These are phyloP conservation scores for Reutealis trisperma DNA, from an alignment of 345 rosid genomes.

Conservation along the genomic window DNA sequence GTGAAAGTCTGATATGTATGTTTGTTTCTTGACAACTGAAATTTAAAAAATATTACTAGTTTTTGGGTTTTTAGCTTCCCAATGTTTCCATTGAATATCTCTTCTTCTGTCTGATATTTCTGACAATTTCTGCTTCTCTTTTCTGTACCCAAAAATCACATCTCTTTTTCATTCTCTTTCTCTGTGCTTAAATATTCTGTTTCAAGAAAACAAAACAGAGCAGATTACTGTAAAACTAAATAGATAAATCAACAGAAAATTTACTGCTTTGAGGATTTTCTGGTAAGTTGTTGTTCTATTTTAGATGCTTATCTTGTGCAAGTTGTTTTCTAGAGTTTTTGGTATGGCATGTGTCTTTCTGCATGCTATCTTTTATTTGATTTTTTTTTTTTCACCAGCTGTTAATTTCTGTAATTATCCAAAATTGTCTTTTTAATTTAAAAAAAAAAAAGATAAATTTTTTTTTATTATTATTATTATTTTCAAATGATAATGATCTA, in stretches of 20 bases:
- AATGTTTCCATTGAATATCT: neutral
- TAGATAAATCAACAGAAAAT: neutral
- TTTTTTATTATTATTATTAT: too few relatives aligned
- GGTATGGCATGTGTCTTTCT: slow-evolving; percentile 9
- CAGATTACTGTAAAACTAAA: too few relatives aligned
- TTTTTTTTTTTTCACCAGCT: neutral
- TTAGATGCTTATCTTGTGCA: slow-evolving; percentile 2
- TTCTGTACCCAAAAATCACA: neutral
- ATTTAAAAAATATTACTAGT: neutral
- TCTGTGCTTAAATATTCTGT: too few relatives aligned
- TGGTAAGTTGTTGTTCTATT: neutral
- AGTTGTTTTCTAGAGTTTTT: neutral
- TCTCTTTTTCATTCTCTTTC: neutral
- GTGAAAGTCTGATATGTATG: neutral
- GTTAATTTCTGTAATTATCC: neutral
- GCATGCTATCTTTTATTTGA: neutral
- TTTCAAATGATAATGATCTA: too few relatives aligned
- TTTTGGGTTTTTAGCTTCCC: slow-evolving; percentile 16
- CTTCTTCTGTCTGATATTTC: neutral
- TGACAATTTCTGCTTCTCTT: neutral
- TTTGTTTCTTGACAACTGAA: slow-evolving; percentile 19
- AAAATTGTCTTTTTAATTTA: too few relatives aligned
- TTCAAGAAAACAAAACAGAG: neutral
- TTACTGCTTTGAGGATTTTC: neutral
- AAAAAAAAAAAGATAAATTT: too few relatives aligned